Percentiles rank a stretch among this genome's conserved stretches.
phyloP scores from a whole-genome alignment of 169 alveolate species.

The Gregarina niphandrodes region DNA sequence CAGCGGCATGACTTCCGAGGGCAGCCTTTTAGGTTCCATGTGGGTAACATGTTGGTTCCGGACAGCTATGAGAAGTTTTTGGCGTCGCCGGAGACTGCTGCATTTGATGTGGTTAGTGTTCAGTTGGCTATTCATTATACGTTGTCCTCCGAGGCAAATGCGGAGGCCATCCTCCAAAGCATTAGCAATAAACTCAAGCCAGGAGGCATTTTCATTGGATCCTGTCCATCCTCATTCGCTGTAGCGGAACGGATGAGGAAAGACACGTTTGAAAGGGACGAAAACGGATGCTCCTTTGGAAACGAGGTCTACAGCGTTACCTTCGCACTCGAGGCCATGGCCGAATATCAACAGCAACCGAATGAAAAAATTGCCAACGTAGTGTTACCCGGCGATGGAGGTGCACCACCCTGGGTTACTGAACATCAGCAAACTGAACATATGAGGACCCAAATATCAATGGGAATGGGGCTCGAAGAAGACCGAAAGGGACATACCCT shows the following conservation, averaged over 20 bases:
- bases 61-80: not conserved
- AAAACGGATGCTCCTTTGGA: too few relatives aligned
- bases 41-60: conserved; percentile 18
- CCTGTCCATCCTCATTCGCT: conserved; percentile 24
- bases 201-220: conserved; percentile 52
- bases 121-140: conserved; percentile 56
- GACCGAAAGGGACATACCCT: too few relatives aligned
- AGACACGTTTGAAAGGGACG: conserved; percentile 12
- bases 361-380: too few relatives aligned
- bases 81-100: conserved; percentile 1
- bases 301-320: conserved; percentile 24
- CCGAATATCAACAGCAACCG: too few relatives aligned
- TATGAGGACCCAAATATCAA: too few relatives aligned
- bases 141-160: conserved; percentile 34
- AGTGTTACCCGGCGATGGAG: too few relatives aligned
- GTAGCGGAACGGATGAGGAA: conserved; percentile 11
- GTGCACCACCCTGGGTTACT: too few relatives aligned
- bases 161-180: conserved; percentile 33
- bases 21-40: conserved; percentile 18
- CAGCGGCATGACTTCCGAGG: conserved; percentile 15
- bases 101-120: conserved; percentile 44
- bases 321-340: too few relatives aligned
- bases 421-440: too few relatives aligned
- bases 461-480: too few relatives aligned
- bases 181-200: conserved; percentile 32